Conservation (phyloP, 2,329 filamentous ascomycete genomes). For the Talaromyces pinophilus region DNA sequence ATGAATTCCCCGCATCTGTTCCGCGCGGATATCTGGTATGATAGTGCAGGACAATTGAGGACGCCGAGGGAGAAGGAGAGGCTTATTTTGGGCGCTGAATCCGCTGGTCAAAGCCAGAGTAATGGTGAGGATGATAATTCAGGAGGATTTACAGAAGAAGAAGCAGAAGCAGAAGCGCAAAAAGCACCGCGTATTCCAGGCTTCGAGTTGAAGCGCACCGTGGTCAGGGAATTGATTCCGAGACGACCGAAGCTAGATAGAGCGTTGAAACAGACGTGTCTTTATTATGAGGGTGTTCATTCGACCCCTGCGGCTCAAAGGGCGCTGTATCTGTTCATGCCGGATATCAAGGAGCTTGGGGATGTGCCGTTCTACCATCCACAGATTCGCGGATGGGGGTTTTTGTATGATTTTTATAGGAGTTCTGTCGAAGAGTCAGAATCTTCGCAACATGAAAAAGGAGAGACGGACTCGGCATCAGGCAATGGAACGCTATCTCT, state of each 20-base stretch:
- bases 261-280: constrained; percentile 78
- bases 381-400: constrained; percentile 69
- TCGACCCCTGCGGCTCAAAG: constrained; percentile 28
- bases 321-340: constrained; percentile 71
- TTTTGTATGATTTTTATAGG: constrained; percentile 61
- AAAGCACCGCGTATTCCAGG: constrained; percentile 30
- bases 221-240: constrained; percentile 78
- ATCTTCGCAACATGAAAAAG: neutral
- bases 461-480: neutral
- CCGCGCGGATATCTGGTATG: constrained; percentile 61
- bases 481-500: constrained; percentile 48
- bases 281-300: constrained; percentile 57
- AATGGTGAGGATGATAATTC: neutral
- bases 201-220: constrained; percentile 57
- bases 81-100: neutral
- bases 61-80: constrained; percentile 38
- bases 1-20: constrained; percentile 60
- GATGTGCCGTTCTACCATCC: constrained; percentile 89
- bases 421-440: constrained; percentile 23
- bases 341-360: constrained; percentile 63
- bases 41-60: constrained; percentile 48
- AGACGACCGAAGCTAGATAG: constrained; percentile 76
- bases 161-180: constrained; percentile 17
- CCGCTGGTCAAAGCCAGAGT: neutral
- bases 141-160: neutral